These are phyloP conservation scores for Zelonia costaricensis DNA, from an alignment of 208 protist species.

Conservation along the genomic window DNA sequence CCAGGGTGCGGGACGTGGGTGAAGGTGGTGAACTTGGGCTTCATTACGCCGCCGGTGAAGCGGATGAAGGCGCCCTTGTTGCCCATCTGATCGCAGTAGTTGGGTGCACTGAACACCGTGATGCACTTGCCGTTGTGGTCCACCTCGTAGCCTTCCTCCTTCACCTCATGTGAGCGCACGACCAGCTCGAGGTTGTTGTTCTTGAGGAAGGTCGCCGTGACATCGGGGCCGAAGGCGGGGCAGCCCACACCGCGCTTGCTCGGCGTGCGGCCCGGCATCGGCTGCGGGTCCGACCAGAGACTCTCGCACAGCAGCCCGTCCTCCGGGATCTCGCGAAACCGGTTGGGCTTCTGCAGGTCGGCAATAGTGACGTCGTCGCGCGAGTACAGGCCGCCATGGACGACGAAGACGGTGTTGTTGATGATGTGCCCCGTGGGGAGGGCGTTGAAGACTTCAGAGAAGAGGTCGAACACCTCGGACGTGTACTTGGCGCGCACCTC, in stretches of 20 bases:
- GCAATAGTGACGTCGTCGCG: slow-evolving; percentile 96
- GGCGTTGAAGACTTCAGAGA: slow-evolving; percentile 95
- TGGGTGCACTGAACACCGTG: slow-evolving; percentile 98
- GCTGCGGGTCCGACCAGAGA: slow-evolving; percentile 97
- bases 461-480: slow-evolving; percentile 92
- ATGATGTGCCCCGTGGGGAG: slow-evolving; percentile 95
- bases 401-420: slow-evolving; percentile 93
- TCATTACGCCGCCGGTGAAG: slow-evolving; percentile 78
- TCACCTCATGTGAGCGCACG: slow-evolving; percentile 98
- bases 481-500: slow-evolving; percentile 97
- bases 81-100: slow-evolving; percentile 98
- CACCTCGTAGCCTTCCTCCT: slow-evolving; percentile 96
- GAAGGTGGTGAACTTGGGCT: slow-evolving; percentile 82
- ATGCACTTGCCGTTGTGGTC: slow-evolving; percentile 93
- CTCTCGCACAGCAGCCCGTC: slow-evolving; percentile 96
- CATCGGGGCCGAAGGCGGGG: slow-evolving; percentile 97
- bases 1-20: slow-evolving; percentile 71
- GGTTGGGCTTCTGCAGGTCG: slow-evolving; percentile 95
- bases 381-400: slow-evolving; percentile 97
- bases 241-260: slow-evolving; percentile 97
- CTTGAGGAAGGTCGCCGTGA: slow-evolving; percentile 95
- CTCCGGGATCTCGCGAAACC: slow-evolving; percentile 95
- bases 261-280: slow-evolving; percentile 88
- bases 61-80: slow-evolving; percentile 92
- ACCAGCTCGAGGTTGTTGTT: slow-evolving; percentile 95